These are phyloP conservation scores for Silene uniflora DNA, from an alignment of 148 eudicot genomes.

Conservation along the genomic window DNA sequence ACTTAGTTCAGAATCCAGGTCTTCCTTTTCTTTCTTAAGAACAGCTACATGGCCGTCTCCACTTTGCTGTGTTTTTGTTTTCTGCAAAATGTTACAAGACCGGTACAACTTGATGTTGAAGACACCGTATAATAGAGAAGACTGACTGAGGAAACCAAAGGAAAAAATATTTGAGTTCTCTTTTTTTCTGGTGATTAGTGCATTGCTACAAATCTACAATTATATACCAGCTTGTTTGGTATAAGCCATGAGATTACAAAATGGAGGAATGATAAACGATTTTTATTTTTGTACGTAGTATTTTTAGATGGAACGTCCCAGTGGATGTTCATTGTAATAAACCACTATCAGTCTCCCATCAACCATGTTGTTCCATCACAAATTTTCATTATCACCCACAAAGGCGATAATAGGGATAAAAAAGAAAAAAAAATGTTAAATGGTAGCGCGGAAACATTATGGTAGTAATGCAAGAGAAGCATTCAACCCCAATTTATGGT, in stretches of 20 bases:
- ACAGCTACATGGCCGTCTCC: slow-evolving; percentile 44
- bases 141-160: background rate
- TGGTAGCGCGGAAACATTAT: background rate
- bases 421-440: no score
- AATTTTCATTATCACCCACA: background rate
- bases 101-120: slow-evolving; percentile 4
- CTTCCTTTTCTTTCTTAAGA: slow-evolving; percentile 71
- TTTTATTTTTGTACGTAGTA: no score
- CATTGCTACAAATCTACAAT: background rate
- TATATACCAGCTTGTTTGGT: background rate
- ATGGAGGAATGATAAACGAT: background rate
- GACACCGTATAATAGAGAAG: background rate
- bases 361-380: background rate
- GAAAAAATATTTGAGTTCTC: background rate
- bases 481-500: slow-evolving; percentile 9
- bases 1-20: slow-evolving; percentile 57
- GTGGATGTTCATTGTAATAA: background rate
- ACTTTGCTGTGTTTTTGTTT: slow-evolving; percentile 38
- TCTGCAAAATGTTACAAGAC: slow-evolving; percentile 37
- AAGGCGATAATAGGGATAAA: background rate
- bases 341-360: background rate
- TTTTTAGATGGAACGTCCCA: background rate
- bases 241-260: background rate
- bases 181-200: background rate
- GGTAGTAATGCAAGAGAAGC: background rate